Conservation (phyloP, 164 flowering plant species). For the Stephania japonica region DNA sequence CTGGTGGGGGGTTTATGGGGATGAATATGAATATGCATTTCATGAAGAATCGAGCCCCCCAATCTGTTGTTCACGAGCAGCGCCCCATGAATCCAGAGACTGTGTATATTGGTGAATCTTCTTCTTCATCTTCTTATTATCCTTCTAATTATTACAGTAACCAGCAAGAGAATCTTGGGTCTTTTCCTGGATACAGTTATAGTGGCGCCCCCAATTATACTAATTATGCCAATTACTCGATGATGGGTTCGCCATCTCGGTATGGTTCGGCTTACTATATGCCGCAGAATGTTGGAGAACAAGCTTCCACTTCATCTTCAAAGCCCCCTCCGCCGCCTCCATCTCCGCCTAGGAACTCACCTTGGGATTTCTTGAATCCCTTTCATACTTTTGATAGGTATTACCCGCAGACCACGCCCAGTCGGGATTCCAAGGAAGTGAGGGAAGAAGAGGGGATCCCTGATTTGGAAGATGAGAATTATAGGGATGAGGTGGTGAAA, state of each 20-base stretch:
- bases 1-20: constrained; percentile 14
- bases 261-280: constrained; percentile 15
- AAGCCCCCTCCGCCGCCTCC: constrained; percentile 78
- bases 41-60: constrained; percentile 55
- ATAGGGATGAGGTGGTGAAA: constrained; percentile 64
- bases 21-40: constrained; percentile 43
- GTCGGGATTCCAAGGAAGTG: constrained; percentile 71
- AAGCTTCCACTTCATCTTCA: constrained; percentile 35
- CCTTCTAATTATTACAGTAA: constrained; percentile 4
- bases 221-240: constrained; percentile 23
- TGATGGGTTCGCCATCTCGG: constrained; percentile 22
- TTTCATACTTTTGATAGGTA: constrained; percentile 45
- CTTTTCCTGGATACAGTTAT: background rate
- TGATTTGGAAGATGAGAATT: constrained; percentile 88
- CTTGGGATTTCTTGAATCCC: constrained; percentile 84
- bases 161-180: constrained; percentile 4
- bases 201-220: background rate
- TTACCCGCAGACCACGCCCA: constrained; percentile 54
- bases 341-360: constrained; percentile 56
- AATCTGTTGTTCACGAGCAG: constrained; percentile 58
- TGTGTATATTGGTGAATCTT: constrained; percentile 39
- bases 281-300: constrained; percentile 11
- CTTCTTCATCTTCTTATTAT: constrained; percentile 23
- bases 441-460: constrained; percentile 98
- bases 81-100: constrained; percentile 47